These are phyloP conservation scores for Olyra latifolia DNA, from an alignment of 176 grass and related monocot species.

Conservation along the genomic window DNA sequence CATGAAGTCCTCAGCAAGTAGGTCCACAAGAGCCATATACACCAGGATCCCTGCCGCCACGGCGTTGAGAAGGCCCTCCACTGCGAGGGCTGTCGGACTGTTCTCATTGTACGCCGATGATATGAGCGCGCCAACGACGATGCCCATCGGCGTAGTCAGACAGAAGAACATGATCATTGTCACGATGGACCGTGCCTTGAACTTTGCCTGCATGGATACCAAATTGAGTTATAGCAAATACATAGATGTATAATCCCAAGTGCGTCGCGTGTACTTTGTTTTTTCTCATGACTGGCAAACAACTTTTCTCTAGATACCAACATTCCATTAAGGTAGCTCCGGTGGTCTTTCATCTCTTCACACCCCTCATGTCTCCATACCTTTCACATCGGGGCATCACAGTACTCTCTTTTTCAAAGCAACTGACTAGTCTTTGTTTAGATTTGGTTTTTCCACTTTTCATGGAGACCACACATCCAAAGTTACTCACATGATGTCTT, in stretches of 20 bases:
- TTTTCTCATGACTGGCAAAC: background rate
- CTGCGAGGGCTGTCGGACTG: slow-evolving; percentile 55
- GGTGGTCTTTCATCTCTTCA: background rate
- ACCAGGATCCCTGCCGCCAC: slow-evolving; percentile 61
- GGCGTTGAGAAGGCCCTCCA: slow-evolving; percentile 65
- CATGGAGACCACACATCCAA: background rate
- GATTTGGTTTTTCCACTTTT: background rate
- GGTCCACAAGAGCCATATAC: slow-evolving; percentile 78
- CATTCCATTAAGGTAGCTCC: too few relatives aligned
- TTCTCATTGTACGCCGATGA: slow-evolving; percentile 57
- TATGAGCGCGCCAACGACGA: slow-evolving; percentile 51
- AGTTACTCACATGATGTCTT: background rate
- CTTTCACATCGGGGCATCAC: background rate
- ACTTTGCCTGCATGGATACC: slow-evolving; percentile 46
- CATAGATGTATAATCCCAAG: background rate
- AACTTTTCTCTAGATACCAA: background rate
- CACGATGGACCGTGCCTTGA: slow-evolving; percentile 37
- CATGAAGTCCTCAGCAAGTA: slow-evolving; percentile 76
- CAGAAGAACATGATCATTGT: slow-evolving; percentile 70
- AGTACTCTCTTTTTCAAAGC: background rate
- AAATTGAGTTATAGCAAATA: background rate
- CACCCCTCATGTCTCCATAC: background rate
- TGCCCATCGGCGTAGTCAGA: slow-evolving; percentile 67
- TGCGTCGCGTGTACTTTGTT: slow-evolving; percentile 30
- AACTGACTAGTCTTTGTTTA: background rate